These are phyloP conservation scores for Combretum micranthum DNA, from an alignment of 345 rosid species.

Conservation along the genomic window DNA sequence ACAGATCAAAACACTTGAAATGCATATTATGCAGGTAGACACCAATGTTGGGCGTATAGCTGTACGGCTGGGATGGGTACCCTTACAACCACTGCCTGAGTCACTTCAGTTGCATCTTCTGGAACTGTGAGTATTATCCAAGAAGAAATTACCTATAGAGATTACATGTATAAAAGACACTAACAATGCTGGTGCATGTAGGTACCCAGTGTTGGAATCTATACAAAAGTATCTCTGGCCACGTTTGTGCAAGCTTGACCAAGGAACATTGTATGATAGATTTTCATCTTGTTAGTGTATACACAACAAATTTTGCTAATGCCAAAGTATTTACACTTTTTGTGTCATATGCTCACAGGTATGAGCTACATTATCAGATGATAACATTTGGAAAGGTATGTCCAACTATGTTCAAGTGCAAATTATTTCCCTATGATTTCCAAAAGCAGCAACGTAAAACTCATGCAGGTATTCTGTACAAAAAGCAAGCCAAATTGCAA, in stretches of 20 bases:
- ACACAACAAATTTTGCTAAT: not conserved
- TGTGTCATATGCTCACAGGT: slow-evolving; percentile 42
- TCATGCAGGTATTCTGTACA: slow-evolving; percentile 89
- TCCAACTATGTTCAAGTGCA: not conserved
- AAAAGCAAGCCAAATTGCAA: slow-evolving; percentile 94
- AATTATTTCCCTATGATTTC: slow-evolving; percentile 1
- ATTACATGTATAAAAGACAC: slow-evolving; percentile 7
- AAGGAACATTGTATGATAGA: slow-evolving; percentile 63
- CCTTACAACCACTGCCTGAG: slow-evolving; percentile 94
- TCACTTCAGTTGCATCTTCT: slow-evolving; percentile 94
- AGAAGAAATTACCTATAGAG: slow-evolving; percentile 5
- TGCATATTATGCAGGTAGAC: slow-evolving; percentile 63
- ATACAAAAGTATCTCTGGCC: slow-evolving; percentile 98
- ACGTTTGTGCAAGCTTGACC: slow-evolving; percentile 91
- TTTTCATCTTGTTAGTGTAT: slow-evolving; percentile 4
- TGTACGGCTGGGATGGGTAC: slow-evolving; percentile 98
- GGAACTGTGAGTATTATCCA: slow-evolving; percentile 58
- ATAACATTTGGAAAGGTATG: slow-evolving; percentile 97
- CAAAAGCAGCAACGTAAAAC: slow-evolving; percentile 1
- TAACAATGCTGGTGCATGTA: slow-evolving; percentile 16
- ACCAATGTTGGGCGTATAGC: slow-evolving; percentile 99
- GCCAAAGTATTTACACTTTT: slow-evolving; percentile 13
- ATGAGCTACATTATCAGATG: slow-evolving; percentile 96
- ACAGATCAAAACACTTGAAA: slow-evolving; percentile 10
- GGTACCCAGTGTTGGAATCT: slow-evolving; percentile 92